Percentiles rank a stretch among this genome's conserved stretches.
These are phyloP conservation scores for Withania somnifera DNA, from an alignment of 305 asterid genomes.

Conservation along the genomic window DNA sequence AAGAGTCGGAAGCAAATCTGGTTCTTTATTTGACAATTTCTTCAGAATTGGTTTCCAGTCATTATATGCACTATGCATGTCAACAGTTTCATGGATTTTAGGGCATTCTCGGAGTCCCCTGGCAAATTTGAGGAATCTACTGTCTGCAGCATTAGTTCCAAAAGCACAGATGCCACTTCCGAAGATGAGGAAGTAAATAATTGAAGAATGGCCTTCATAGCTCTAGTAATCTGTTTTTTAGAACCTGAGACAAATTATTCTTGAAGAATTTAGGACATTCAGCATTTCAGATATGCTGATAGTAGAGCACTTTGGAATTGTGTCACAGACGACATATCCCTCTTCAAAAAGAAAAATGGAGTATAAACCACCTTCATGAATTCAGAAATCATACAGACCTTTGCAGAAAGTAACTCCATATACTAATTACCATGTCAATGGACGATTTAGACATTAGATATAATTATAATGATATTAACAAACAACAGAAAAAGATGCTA, in stretches of 20 bases:
- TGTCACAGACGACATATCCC: not conserved
- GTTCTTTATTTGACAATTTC: conserved; percentile 63
- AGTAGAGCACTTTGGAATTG: not conserved
- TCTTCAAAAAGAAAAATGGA: not conserved
- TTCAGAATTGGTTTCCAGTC: conserved; percentile 65
- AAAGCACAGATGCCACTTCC: conserved; percentile 53
- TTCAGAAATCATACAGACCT: not conserved
- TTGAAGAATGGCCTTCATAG: conserved; percentile 45
- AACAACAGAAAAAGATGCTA: not conserved
- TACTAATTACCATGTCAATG: not conserved
- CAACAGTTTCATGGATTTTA: conserved; percentile 8
- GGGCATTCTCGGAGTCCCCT: conserved; percentile 22
- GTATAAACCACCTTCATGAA: not conserved
- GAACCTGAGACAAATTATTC: conserved; percentile 38
- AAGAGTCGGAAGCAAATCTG: conserved; percentile 50
- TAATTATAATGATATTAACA: not conserved
- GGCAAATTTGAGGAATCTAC: conserved; percentile 28
- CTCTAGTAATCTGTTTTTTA: conserved; percentile 47
- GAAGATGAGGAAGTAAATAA: conserved; percentile 63
- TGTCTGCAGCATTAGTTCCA: conserved; percentile 61
- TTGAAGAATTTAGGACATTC: not conserved
- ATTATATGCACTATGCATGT: conserved; percentile 26
- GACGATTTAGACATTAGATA: not conserved
- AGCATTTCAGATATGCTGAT: not conserved
- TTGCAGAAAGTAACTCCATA: not conserved